Conservation (phyloP, 257 asterid genomes). For the Striga asiatica region DNA sequence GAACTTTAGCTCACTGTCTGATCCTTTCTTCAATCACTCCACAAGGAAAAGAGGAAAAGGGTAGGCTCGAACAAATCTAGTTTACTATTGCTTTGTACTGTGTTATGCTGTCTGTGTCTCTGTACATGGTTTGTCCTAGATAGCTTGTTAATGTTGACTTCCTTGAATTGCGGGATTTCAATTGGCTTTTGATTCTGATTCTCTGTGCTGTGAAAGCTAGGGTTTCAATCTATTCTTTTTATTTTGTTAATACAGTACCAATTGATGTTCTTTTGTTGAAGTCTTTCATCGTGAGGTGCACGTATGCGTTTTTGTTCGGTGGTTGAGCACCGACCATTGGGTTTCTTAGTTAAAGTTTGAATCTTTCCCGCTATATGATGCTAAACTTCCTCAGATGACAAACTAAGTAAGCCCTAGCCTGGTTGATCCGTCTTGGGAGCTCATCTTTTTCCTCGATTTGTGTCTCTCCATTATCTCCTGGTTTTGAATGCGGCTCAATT, state of each 20-base stretch:
- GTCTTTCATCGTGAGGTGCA: slow-evolving; percentile 6
- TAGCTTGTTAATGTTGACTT: slow-evolving; percentile 42
- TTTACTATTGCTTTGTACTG: slow-evolving; percentile 12
- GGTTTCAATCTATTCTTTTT: slow-evolving; percentile 33
- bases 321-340: slow-evolving; percentile 16
- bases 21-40: slow-evolving; percentile 31
- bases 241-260: background rate
- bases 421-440: slow-evolving; percentile 18
- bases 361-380: slow-evolving; percentile 1
- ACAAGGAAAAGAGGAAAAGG: slow-evolving; percentile 10
- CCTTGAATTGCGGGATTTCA: slow-evolving; percentile 45
- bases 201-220: slow-evolving; percentile 33
- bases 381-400: slow-evolving; percentile 13
- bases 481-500: slow-evolving; percentile 31
- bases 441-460: slow-evolving; percentile 4
- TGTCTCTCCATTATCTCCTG: slow-evolving; percentile 18
- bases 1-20: slow-evolving; percentile 15
- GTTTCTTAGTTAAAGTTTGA: slow-evolving; percentile 11
- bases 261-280: slow-evolving; percentile 11
- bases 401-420: slow-evolving; percentile 1
- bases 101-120: slow-evolving; percentile 13
- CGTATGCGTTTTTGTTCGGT: slow-evolving; percentile 3
- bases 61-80: slow-evolving; percentile 24
- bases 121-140: slow-evolving; percentile 16
- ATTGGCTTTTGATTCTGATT: slow-evolving; percentile 33